Evolutionary conservation across 1,139 yeast genomes (phyloP).

Genomic region (Pneumocystis carinii): DNA sequence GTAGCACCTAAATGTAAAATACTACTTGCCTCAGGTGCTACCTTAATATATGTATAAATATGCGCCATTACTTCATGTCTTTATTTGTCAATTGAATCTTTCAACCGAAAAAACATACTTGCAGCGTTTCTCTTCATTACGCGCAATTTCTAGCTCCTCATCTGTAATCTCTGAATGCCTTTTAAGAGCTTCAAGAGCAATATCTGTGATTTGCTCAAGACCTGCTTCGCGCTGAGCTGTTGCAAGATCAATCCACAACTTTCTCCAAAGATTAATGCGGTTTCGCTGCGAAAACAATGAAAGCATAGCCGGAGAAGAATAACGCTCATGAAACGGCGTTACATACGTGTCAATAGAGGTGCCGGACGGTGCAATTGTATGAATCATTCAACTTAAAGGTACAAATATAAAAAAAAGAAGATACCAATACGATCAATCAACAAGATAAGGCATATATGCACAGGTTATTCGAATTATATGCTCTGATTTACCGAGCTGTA

Average conservation of each 20-base stretch:
- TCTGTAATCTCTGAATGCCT: slow-evolving; percentile 69
- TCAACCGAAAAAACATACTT: not conserved
- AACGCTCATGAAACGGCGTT: not conserved
- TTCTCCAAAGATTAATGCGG: slow-evolving; percentile 97
- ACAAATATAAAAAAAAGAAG: not conserved
- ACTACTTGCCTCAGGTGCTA: slow-evolving; percentile 93
- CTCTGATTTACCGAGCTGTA: not conserved
- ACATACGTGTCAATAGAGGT: not conserved
- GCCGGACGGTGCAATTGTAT: too few species aligned
- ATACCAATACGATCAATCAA: not conserved
- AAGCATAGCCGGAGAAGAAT: not conserved
- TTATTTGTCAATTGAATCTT: not conserved
- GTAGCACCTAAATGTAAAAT: slow-evolving; percentile 98
- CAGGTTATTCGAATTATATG: not conserved
- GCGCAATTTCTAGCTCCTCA: slow-evolving; percentile 77
- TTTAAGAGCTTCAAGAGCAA: slow-evolving; percentile 78
- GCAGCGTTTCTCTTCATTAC: slow-evolving; percentile 81
- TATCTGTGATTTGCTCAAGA: slow-evolving; percentile 65
- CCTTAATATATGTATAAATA: slow-evolving; percentile 84
- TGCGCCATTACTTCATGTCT: slow-evolving; percentile 99
- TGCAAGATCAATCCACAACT: slow-evolving; percentile 89
- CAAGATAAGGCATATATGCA: not conserved
- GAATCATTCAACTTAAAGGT: not conserved
- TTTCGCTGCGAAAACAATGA: slow-evolving; percentile 72
- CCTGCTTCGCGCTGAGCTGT: slow-evolving; percentile 91